Base-by-base conservation (phyloP, 148 eudicot genomes). In the Rhododendron ovatum region DNA sequence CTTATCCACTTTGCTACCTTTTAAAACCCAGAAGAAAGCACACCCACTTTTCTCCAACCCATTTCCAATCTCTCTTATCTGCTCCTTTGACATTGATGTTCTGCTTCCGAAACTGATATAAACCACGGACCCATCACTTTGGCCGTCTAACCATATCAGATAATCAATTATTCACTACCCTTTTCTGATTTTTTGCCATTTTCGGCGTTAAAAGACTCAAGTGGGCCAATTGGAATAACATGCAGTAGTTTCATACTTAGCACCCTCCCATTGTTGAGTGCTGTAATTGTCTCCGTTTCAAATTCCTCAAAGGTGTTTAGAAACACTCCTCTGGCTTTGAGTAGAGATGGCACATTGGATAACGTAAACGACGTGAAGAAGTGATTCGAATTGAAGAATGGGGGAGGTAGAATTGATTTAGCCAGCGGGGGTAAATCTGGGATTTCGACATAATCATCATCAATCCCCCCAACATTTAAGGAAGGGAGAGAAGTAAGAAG, bases 51-150 rank as follows among this genome's bases (percentile, higher is more conserved):
- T 91, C 73, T 90, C 82, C 14, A 92, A 71, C 41, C 93, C 95
- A 13, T 86, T 28, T 37, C 89, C 93, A 4, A 92, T 55, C 59
- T 91, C 93, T 69, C 47, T 75, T 26, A 92, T 91, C 48, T 92
- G 92, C 3, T 91, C 91, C 26, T 50, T 87, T 6, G 84, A 71
- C 82, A 91, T 67, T 13, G 92, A 71, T 12, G 93, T 92, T 77
- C 94, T 84, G 80, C 90, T 92, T 82, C 94, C 94, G 7, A 92
- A 91, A 2, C 91, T 87, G 3, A 92, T 77, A 12, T 88, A 91
- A 2, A 91, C 82, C 13, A 91, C 91, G 0, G 92, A 89, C 20
- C 86, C 82, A 0, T n/a, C 53, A 0, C 87, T 88, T 69, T 90
- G 91, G n/a, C 73, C 77, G 24, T 90, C 91, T n/a, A 92, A 76